Evolutionary conservation across 176 grass and related monocot genomes (phyloP).

Genomic region (Phoenix roebelenii): DNA sequence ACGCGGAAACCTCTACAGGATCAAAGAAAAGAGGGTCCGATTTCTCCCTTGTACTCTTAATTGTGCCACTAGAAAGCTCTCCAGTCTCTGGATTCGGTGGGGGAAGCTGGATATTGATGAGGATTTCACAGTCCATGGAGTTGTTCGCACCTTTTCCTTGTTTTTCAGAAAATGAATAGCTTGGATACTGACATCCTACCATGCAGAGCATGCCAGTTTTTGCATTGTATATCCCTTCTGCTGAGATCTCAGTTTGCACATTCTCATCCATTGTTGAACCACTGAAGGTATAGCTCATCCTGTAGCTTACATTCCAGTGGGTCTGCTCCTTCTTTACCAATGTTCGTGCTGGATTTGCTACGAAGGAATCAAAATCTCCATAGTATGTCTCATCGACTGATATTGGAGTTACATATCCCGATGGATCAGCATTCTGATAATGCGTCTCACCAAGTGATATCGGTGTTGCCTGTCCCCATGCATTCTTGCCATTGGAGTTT

Average conservation of each 20-base stretch:
- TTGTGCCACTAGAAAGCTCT: slow-evolving; percentile 18
- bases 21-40: slow-evolving; percentile 1
- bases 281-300: no score
- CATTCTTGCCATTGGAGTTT: no score
- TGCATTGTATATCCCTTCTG: slow-evolving; percentile 56
- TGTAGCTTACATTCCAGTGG: no score
- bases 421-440: slow-evolving; percentile 1
- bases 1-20: neutral
- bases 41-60: slow-evolving; percentile 41
- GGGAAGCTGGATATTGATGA: slow-evolving; percentile 30
- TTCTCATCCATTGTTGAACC: no score
- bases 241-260: slow-evolving; percentile 4
- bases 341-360: neutral
- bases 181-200: slow-evolving; percentile 31
- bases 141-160: slow-evolving; percentile 13
- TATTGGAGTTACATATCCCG: slow-evolving; percentile 31
- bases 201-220: slow-evolving; percentile 34
- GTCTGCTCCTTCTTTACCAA: neutral
- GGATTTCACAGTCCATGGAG: slow-evolving; percentile 35
- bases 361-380: no score
- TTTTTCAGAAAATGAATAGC: neutral
- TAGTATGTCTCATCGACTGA: no score
- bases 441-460: no score
- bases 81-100: neutral
- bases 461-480: no score